Base-by-base conservation (phyloP, 176 grass and related monocot species). In the Avena insularis region DNA sequence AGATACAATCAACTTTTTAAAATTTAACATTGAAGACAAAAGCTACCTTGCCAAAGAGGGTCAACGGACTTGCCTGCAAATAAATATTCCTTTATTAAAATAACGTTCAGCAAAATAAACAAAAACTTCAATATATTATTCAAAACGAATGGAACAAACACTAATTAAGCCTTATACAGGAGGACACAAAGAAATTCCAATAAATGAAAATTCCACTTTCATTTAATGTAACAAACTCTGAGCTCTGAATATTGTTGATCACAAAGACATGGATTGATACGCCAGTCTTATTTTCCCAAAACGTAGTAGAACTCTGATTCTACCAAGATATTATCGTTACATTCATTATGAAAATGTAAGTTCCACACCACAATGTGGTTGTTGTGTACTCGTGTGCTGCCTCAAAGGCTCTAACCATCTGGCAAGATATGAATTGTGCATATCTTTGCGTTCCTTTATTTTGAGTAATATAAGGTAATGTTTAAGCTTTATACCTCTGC, bases 61-160 rank as follows among this genome's bases (percentile, higher is more conserved):
- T 91, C 86, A 0, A 91, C 81, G 50, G 76, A 72, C 83, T 87
- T 91, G 19, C 89, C 80, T 80, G 81, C 85, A 87, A 58, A 84
- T 67, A 80, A 12, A 80, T 58, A 67, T 61, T 50, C 58, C 50
- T 77, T 81, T 73, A 80, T 91, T 75, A 87, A 46, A 61, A 48
- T 75, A 87, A 20, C 5, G 5, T 79, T 84, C 5, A 57, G 49
- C 53, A 84, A 48, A 57, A 27, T 0, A 74, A 63, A 69, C 65
- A 63, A 59, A 36, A 5, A 15, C 23, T 50, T 75, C 69, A 23
- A 66, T 20, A 82, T 61, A 0, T 3, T 75, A 47, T n/a, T 35
- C 14, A 2, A 79, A 84, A 21, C 1, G 3, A 82, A 58, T 31
- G 3, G 29, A 29, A 10, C 0, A 16, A 68, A 35, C 10, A 14